Evolutionary conservation across 179 eudicot species (phyloP).

Genomic region (Pouteria campechiana): DNA sequence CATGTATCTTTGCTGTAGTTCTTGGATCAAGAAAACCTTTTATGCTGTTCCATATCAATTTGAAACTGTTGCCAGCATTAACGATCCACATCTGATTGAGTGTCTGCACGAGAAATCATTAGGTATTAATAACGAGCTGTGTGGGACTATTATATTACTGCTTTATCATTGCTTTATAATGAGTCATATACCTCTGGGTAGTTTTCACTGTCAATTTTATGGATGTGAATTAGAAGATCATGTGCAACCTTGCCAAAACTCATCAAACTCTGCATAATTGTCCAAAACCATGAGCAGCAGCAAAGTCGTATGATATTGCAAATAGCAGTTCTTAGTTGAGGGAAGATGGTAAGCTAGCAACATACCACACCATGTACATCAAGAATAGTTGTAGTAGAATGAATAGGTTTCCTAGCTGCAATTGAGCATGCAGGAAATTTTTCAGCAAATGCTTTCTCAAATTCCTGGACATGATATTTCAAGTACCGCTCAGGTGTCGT

Average conservation of each 20-base stretch:
- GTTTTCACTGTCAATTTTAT: constrained; percentile 89
- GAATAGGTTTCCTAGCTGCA: constrained; percentile 85
- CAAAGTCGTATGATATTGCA: constrained; percentile 1
- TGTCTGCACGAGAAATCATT: constrained; percentile 37
- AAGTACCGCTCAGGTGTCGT: constrained; percentile 82
- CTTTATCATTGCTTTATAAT: background rate
- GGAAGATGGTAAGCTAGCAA: constrained; percentile 1
- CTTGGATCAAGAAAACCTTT: constrained; percentile 85
- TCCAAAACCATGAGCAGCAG: constrained; percentile 1
- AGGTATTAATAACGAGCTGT: background rate
- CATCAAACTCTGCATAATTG: constrained; percentile 77
- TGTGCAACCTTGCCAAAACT: constrained; percentile 87
- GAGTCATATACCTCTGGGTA: constrained; percentile 72
- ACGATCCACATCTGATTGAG: constrained; percentile 91
- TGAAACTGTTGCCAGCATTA: constrained; percentile 90
- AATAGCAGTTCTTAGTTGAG: no score
- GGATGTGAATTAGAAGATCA: constrained; percentile 87
- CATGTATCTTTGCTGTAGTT: constrained; percentile 89
- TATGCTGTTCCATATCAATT: constrained; percentile 66
- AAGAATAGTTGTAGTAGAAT: constrained; percentile 72
- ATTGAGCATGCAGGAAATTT: constrained; percentile 97
- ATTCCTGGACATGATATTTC: constrained; percentile 86
- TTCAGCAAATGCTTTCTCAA: constrained; percentile 75
- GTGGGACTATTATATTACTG: no score
- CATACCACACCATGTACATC: constrained; percentile 94